A percentile compares a stretch with the other conserved stretches of the same genome.
Conservation (phyloP, 257 asterid genomes). For the Rehmannia glutinosa region DNA sequence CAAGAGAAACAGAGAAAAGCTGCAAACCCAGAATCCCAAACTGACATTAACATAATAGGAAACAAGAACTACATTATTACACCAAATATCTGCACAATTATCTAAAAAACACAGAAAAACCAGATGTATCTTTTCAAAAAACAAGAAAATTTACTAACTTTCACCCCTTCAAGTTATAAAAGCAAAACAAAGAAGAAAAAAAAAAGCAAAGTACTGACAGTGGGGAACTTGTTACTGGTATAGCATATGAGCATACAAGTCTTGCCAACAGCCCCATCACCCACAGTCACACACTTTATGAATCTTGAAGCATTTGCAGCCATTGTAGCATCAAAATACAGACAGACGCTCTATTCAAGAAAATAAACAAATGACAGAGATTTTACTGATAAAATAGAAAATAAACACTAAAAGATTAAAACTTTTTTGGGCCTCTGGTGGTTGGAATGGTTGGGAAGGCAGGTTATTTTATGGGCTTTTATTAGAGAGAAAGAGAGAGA, state of each 20-base stretch:
- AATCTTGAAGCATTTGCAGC: constrained; percentile 83
- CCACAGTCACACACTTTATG: constrained; percentile 98
- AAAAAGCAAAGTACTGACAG: constrained; percentile 45
- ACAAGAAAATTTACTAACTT: too few species aligned
- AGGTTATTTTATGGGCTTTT: too few species aligned
- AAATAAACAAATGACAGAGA: background rate
- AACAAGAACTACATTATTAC: constrained; percentile 8
- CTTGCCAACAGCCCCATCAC: constrained; percentile 99
- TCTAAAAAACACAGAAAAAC: too few species aligned
- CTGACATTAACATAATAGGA: background rate
- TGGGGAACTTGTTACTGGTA: constrained; percentile 95
- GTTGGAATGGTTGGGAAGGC: too few species aligned
- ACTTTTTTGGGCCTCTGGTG: too few species aligned
- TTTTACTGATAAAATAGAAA: too few species aligned
- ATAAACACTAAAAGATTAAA: too few species aligned
- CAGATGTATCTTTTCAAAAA: too few species aligned
- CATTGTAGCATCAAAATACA: constrained; percentile 44
- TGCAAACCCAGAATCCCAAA: constrained; percentile 26
- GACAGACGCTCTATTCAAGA: constrained; percentile 11
- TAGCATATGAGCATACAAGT: constrained; percentile 99
- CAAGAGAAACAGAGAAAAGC: constrained; percentile 19
- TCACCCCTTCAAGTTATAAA: too few species aligned
- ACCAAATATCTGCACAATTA: background rate
- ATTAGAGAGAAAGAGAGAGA: too few species aligned
- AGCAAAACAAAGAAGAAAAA: too few species aligned